Conservation (phyloP, 2,329 filamentous ascomycete species). For the Chaetomiaceae sp. region DNA sequence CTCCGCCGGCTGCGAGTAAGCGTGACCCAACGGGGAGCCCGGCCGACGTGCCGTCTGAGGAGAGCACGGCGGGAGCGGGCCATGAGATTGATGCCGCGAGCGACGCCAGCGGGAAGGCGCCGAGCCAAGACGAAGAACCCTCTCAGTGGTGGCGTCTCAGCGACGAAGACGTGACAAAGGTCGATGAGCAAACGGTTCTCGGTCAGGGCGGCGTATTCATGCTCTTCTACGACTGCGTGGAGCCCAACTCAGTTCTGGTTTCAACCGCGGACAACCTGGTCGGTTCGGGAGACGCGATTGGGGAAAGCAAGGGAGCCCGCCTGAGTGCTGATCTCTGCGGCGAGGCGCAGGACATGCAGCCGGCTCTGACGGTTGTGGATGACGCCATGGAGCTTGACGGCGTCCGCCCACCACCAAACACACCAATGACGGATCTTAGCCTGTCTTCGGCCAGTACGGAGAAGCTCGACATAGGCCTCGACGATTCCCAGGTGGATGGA, state of each 20-base stretch:
- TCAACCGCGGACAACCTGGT: not conserved
- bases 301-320: not conserved
- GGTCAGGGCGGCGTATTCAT: conserved; percentile 84
- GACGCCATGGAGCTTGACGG: not conserved
- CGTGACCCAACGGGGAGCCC: conserved; percentile 13
- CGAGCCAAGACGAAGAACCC: conserved; percentile 25
- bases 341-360: not conserved
- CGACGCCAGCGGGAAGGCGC: not conserved
- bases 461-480: not conserved
- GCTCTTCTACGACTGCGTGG: conserved; percentile 85
- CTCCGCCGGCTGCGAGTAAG: conserved; percentile 1
- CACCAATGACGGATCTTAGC: not conserved
- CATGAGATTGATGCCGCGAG: conserved; percentile 7
- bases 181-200: conserved; percentile 67
- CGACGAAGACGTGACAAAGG: conserved; percentile 73
- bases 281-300: not conserved
- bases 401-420: not conserved
- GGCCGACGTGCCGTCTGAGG: not conserved
- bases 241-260: conserved; percentile 43
- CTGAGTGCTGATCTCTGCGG: too few species aligned
- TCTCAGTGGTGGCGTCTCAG: conserved; percentile 85
- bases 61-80: not conserved
- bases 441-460: not conserved
- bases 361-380: not conserved
- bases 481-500: not conserved